These are phyloP conservation scores for Pythium brassicae DNA, from an alignment of 352 stramenopile species.

Conservation along the genomic window DNA sequence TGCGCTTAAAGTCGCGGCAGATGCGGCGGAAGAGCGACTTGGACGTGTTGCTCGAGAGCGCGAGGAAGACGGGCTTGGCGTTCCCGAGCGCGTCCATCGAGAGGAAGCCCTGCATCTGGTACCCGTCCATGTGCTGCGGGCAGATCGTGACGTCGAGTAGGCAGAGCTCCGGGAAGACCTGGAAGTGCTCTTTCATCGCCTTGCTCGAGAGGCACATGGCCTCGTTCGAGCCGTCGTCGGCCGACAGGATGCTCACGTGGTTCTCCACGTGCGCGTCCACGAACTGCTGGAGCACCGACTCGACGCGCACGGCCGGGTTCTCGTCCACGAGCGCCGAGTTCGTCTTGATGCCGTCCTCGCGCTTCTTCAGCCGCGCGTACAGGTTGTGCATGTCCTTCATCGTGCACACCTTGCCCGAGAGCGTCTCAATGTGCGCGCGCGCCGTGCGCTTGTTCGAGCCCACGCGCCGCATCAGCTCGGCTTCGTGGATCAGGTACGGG, in stretches of 20 bases:
- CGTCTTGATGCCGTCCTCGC: constrained; percentile 49
- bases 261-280: constrained; percentile 71
- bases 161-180: constrained; percentile 55
- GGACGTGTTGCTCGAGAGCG: constrained; percentile 44
- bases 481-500: constrained; percentile 64
- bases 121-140: constrained; percentile 29
- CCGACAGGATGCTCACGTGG: constrained; percentile 68
- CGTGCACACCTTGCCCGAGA: constrained; percentile 65
- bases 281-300: constrained; percentile 59
- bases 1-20: constrained; percentile 73
- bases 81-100: constrained; percentile 70
- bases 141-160: constrained; percentile 48
- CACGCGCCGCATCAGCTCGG: constrained; percentile 65
- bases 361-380: constrained; percentile 56
- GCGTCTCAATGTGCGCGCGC: constrained; percentile 55
- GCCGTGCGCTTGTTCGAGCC: constrained; percentile 65
- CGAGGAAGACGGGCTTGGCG: constrained; percentile 56
- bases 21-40: constrained; percentile 49
- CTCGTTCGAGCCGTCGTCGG: constrained; percentile 67
- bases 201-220: constrained; percentile 70
- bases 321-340: constrained; percentile 23
- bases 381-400: constrained; percentile 85
- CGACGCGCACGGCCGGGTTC: constrained; percentile 27
- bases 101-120: constrained; percentile 58
- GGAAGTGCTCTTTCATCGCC: constrained; percentile 67